Evolutionary conservation across 2,329 filamentous ascomycete species (phyloP).

Genomic region (Trichophaea hybrida): DNA sequence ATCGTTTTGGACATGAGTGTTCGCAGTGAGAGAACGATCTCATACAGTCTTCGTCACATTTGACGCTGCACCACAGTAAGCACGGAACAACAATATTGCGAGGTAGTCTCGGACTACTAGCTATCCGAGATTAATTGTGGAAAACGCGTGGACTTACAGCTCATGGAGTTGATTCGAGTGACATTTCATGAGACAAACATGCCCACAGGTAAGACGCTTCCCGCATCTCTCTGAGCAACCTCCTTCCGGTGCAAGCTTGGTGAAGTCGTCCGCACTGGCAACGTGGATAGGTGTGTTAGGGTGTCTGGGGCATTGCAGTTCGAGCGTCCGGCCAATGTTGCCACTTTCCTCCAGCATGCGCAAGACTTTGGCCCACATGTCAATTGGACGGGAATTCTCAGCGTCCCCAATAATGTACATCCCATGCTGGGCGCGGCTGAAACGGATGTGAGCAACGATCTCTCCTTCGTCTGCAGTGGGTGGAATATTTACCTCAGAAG

Average conservation of each 20-base stretch:
- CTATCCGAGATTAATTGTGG: no score
- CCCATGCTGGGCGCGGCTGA: constrained; percentile 52
- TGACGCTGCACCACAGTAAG: constrained; percentile 20
- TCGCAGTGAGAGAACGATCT: constrained; percentile 28
- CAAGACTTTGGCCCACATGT: constrained; percentile 25
- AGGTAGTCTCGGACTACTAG: no score
- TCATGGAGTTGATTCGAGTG: constrained; percentile 24
- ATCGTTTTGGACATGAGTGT: constrained; percentile 31
- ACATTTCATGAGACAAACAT: constrained; percentile 28
- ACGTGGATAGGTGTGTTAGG: constrained; percentile 39
- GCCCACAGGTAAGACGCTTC: constrained; percentile 19
- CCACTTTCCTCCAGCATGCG: constrained; percentile 36
- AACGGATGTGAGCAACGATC: constrained; percentile 47
- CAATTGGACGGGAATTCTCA: constrained; percentile 32
- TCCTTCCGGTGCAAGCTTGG: constrained; percentile 43
- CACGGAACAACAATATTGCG: neutral
- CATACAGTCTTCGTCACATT: constrained; percentile 29
- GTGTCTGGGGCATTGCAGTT: constrained; percentile 49
- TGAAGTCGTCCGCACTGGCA: constrained; percentile 44
- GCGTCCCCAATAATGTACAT: constrained; percentile 59
- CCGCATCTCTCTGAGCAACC: constrained; percentile 43
- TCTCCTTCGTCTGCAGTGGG: neutral
- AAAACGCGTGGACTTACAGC: neutral
- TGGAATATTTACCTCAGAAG: constrained; percentile 20
- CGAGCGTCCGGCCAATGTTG: constrained; percentile 39